Conservation (phyloP, 2,329 filamentous ascomycete species). For the Monilinia vaccinii-corymbosi region DNA sequence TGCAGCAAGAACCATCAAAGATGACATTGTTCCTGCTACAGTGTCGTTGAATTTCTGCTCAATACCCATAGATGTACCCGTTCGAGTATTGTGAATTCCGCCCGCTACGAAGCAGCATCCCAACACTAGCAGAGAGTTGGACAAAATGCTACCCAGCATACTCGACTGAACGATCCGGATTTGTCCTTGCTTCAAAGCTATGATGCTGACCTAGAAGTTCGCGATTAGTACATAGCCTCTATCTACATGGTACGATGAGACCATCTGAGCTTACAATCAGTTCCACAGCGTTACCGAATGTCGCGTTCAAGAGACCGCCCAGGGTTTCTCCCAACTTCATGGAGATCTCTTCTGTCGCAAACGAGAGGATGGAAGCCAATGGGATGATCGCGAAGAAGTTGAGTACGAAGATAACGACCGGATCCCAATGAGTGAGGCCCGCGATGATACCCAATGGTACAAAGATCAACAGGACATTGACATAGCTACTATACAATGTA, state of each 20-base stretch:
- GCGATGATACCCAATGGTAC: conserved; percentile 70
- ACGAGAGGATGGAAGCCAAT: conserved; percentile 40
- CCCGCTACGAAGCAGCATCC: conserved; percentile 74
- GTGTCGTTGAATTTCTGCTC: conserved; percentile 69
- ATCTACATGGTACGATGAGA: background rate
- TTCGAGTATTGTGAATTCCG: conserved; percentile 46
- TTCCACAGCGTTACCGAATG: conserved; percentile 43
- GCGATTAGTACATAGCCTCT: too few relatives aligned
- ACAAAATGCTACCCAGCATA: conserved; percentile 93
- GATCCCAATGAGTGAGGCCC: conserved; percentile 39
- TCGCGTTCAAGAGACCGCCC: conserved; percentile 45
- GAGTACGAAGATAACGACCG: conserved; percentile 46
- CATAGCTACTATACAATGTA: conserved; percentile 31
- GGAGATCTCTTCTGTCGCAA: conserved; percentile 30
- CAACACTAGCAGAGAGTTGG: conserved; percentile 81
- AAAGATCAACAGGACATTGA: conserved; percentile 71
- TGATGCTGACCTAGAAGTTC: conserved; percentile 66
- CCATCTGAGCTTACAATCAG: conserved; percentile 35
- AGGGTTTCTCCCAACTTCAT: conserved; percentile 49
- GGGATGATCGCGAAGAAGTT: conserved; percentile 53
- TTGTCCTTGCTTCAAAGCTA: conserved; percentile 75
- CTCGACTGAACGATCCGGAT: conserved; percentile 94
- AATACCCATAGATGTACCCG: conserved; percentile 26
- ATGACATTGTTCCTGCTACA: conserved; percentile 69
- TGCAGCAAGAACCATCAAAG: conserved; percentile 63